Conservation (phyloP, 345 rosid species). For the Noccaea caerulescens region DNA sequence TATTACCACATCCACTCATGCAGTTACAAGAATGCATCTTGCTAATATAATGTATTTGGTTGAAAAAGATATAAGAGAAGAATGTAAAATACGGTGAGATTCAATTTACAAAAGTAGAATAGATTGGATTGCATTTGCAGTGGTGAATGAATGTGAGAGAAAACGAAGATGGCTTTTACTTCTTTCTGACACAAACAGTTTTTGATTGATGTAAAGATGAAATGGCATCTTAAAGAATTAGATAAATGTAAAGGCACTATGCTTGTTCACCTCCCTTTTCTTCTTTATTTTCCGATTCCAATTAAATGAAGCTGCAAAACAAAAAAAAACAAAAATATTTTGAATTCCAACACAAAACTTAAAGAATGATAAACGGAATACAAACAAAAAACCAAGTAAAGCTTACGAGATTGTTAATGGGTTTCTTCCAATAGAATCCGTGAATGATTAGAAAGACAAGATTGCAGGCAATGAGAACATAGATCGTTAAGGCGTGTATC, state of each 20-base stretch:
- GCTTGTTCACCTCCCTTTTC: neutral
- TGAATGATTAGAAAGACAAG: slow-evolving; percentile 64
- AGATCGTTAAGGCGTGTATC: slow-evolving; percentile 71
- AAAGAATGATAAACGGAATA: neutral
- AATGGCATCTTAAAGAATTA: neutral
- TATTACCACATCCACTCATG: neutral
- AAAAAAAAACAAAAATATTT: neutral
- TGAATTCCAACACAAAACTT: neutral
- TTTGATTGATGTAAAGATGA: neutral
- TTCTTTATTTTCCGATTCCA: slow-evolving; percentile 39
- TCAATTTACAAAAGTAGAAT: slow-evolving; percentile 13
- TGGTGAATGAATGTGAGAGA: neutral
- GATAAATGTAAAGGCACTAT: neutral
- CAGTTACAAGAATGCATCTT: neutral
- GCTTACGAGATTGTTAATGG: slow-evolving; percentile 73
- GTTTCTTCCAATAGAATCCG: slow-evolving; percentile 81
- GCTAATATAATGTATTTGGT: neutral
- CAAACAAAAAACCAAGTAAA: neutral
- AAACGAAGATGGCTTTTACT: neutral
- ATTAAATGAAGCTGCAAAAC: slow-evolving; percentile 38
- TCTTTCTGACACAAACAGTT: neutral
- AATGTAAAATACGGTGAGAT: neutral
- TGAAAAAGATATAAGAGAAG: neutral
- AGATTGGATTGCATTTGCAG: neutral
- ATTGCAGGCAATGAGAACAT: slow-evolving; percentile 67